These are phyloP conservation scores for Sugiyamaella americana DNA, from an alignment of 805 yeast species.

Conservation along the genomic window DNA sequence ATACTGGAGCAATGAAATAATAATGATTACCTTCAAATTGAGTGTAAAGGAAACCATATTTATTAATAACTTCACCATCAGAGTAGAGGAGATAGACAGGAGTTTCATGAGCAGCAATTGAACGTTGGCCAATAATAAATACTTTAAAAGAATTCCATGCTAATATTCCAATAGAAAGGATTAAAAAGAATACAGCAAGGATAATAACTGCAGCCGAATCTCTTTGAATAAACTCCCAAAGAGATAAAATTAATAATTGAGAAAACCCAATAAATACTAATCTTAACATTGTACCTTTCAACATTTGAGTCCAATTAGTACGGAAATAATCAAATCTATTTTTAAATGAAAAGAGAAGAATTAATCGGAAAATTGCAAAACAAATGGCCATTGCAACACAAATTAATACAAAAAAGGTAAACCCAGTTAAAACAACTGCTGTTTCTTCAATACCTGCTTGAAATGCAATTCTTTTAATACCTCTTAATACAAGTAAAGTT, in stretches of 20 bases:
- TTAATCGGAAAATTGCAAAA: constrained; percentile 49
- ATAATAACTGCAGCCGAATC: constrained; percentile 90
- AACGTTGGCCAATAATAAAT: constrained; percentile 51
- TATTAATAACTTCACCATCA: constrained; percentile 60
- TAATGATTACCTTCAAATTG: constrained; percentile 77
- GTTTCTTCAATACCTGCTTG: constrained; percentile 74
- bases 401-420: constrained; percentile 74
- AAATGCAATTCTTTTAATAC: constrained; percentile 79
- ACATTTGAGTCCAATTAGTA: constrained; percentile 48
- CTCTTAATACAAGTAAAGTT: constrained; percentile 64
- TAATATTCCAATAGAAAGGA: constrained; percentile 55
- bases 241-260: constrained; percentile 67
- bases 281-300: constrained; percentile 76
- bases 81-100: constrained; percentile 88
- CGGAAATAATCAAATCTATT: constrained; percentile 43
- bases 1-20: constrained; percentile 71
- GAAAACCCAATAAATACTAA: constrained; percentile 81
- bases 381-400: constrained; percentile 65
- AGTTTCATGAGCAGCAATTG: constrained; percentile 57
- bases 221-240: constrained; percentile 77
- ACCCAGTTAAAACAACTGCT: constrained; percentile 77
- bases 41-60: constrained; percentile 84
- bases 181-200: constrained; percentile 63
- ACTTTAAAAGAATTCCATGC: constrained; percentile 64
- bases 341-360: constrained; percentile 27